phyloP scores from a whole-genome alignment of 106 monocot genomes.

The Acorus gramineus region DNA sequence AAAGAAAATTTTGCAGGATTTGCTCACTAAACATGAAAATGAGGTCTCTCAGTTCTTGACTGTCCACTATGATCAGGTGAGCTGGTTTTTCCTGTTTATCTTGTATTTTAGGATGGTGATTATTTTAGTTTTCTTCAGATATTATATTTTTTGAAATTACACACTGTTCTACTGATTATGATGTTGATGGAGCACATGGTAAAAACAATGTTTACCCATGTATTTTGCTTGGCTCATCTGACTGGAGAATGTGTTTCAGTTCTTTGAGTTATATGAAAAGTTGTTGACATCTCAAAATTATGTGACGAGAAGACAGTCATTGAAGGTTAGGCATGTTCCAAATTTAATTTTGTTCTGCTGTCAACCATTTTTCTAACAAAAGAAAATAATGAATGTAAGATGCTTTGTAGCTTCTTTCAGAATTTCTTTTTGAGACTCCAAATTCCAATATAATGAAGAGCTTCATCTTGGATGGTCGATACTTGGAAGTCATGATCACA shows the following conservation, averaged over 20 bases:
- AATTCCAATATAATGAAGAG: slow-evolving; percentile 92
- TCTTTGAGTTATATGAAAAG: slow-evolving; percentile 81
- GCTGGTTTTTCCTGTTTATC: not conserved
- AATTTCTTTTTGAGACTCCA: slow-evolving; percentile 88
- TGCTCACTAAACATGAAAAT: slow-evolving; percentile 89
- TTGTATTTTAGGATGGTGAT: no score
- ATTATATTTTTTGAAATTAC: not conserved
- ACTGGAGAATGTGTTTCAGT: slow-evolving; percentile 43
- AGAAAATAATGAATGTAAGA: not conserved
- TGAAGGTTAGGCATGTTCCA: slow-evolving; percentile 61
- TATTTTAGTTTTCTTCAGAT: not conserved
- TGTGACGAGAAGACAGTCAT: slow-evolving; percentile 89
- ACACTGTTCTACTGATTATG: no score
- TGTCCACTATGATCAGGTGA: slow-evolving; percentile 72
- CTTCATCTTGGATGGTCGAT: slow-evolving; percentile 69
- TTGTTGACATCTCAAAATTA: slow-evolving; percentile 75
- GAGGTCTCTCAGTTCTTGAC: slow-evolving; percentile 73
- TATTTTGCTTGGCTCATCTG: slow-evolving; percentile 7
- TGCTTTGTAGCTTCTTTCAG: slow-evolving; percentile 73
- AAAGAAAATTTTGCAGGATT: slow-evolving; percentile 54
- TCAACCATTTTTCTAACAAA: slow-evolving; percentile 1
- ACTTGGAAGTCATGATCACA: slow-evolving; percentile 61
- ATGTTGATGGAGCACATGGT: not conserved
- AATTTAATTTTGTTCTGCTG: not conserved
- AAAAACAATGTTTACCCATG: not conserved